A percentile compares a stretch with the other conserved stretches of the same genome.
Conservation (phyloP, 2,329 filamentous ascomycete genomes). For the Ophiostoma ulmi region DNA sequence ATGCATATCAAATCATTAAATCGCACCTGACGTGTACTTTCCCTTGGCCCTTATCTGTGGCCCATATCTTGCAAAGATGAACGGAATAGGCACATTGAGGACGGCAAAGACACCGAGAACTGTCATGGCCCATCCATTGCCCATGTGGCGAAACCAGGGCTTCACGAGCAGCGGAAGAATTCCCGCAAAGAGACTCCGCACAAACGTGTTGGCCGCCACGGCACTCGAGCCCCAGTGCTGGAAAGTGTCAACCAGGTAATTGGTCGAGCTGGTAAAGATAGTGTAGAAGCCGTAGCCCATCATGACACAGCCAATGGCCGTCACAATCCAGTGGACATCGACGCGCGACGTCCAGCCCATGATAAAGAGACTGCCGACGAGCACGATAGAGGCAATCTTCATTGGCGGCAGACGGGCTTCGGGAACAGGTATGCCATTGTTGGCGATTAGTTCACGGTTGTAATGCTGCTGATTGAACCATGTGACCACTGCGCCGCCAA, state of each 20-base stretch:
- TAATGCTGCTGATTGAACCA: slow-evolving; percentile 1
- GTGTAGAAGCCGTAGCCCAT: slow-evolving; percentile 35
- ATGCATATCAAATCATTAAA: not conserved
- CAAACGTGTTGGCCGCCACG: slow-evolving; percentile 58
- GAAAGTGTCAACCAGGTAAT: slow-evolving; percentile 51
- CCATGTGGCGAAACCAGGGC: slow-evolving; percentile 56
- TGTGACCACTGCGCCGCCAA: not conserved
- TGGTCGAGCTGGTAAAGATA: slow-evolving; percentile 50
- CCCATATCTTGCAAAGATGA: slow-evolving; percentile 32
- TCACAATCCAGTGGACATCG: not conserved
- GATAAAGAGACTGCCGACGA: not conserved
- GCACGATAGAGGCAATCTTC: not conserved
- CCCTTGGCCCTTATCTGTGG: not conserved
- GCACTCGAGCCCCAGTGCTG: slow-evolving; percentile 56
- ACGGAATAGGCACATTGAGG: slow-evolving; percentile 49
- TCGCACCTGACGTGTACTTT: not conserved
- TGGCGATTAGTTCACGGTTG: not conserved
- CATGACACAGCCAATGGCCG: not conserved
- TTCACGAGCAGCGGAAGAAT: slow-evolving; percentile 55
- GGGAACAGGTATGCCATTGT: not conserved
- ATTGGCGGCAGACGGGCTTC: not conserved
- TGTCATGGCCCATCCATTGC: slow-evolving; percentile 54
- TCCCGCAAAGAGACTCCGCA: slow-evolving; percentile 52
- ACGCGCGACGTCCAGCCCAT: not conserved
- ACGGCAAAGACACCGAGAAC: slow-evolving; percentile 44